Base-by-base conservation (phyloP, 2,329 filamentous ascomycete genomes). In the Boeremia exigua region DNA sequence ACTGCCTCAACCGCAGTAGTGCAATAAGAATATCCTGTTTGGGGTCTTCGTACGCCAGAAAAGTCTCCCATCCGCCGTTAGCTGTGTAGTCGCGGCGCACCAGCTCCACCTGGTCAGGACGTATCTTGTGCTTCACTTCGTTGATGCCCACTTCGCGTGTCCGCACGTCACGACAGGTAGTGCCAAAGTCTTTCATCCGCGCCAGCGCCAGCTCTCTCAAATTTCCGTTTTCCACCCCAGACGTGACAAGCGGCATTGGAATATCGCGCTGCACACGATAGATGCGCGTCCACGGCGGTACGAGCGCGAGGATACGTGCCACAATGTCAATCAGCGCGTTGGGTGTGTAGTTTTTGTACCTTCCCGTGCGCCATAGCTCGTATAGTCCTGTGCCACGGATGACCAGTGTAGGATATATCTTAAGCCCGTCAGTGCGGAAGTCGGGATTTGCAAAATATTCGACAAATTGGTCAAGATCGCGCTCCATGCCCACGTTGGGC, bases 161-260 rank as follows among this genome's bases (percentile, higher is more conserved):
- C 12, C 95, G 88, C 23, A 99, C 95, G 69, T 99, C 95, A 61
- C 96, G 91, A 74, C 96, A 99, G 1, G 91, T 92, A 0, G 95
- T 99, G 45, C 96, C 96, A 66, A 99, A 98, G 74, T 99, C 95
- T 77, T 97, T 97, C 96, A 99, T 99, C 19, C 95, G 85, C n/a
- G 93, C 92, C 51, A 99, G 81, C 0, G 95, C 94, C 44, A 99
- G 81, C 76, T 99, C 95, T 59, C 95, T 88, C 34, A 99, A 80
- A 73, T 99, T 99, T 58, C 95, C 95, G 67, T 99, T 99, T 78
- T 99, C 95, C 0, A 99, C 95, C 36, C 95, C 95, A 0, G 94
- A 96, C 0, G 95, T 98, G n/a, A 99, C 96, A 23, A 99, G 83
- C 0, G 95, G 95, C 95, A 99, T 99, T n/a, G 95, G 95, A 55